Percentiles rank a stretch among this genome's conserved stretches.
These are phyloP conservation scores for Trametes gibbosa DNA, from an alignment of 768 basidiomycete species.

Conservation along the genomic window DNA sequence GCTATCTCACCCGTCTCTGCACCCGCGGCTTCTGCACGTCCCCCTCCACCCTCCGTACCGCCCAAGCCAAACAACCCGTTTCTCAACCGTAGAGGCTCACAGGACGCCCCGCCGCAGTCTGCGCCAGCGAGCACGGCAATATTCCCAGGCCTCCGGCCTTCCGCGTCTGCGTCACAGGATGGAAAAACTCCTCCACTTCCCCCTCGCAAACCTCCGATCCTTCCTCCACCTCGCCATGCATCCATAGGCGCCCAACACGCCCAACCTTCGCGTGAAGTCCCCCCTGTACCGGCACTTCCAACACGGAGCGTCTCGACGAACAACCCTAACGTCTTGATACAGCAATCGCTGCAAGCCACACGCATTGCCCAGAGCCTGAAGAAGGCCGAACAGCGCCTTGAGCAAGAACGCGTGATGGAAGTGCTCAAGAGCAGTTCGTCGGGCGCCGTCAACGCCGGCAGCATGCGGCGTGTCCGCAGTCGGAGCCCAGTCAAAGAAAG, in stretches of 20 bases:
- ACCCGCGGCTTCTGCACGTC: background rate
- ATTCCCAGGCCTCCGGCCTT: slow-evolving; percentile 10
- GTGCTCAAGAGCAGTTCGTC: slow-evolving; percentile 60
- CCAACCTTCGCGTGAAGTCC: background rate
- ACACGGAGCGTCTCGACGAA: slow-evolving; percentile 22
- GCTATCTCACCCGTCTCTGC: slow-evolving; percentile 5
- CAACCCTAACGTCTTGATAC: slow-evolving; percentile 51
- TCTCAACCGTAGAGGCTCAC: slow-evolving; percentile 28
- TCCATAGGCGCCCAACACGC: slow-evolving; percentile 18
- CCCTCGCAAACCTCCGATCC: slow-evolving; percentile 45
- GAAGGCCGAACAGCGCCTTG: slow-evolving; percentile 62
- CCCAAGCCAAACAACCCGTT: slow-evolving; percentile 42
- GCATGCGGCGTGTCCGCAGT: slow-evolving; percentile 23
- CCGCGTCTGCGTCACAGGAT: slow-evolving; percentile 5
- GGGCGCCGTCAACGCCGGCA: slow-evolving; percentile 2
- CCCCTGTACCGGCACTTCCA: slow-evolving; percentile 17
- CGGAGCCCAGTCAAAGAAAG: slow-evolving; percentile 22
- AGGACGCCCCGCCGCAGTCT: slow-evolving; percentile 20
- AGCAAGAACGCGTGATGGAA: slow-evolving; percentile 67
- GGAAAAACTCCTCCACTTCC: slow-evolving; percentile 44
- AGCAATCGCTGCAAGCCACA: slow-evolving; percentile 70
- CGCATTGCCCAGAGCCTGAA: slow-evolving; percentile 71
- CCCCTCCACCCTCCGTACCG: slow-evolving; percentile 20
- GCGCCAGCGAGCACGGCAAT: slow-evolving; percentile 9
- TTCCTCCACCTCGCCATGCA: slow-evolving; percentile 40